Evolutionary conservation across 768 basidiomycete species (phyloP).

Genomic region (Leccinum broughii): DNA sequence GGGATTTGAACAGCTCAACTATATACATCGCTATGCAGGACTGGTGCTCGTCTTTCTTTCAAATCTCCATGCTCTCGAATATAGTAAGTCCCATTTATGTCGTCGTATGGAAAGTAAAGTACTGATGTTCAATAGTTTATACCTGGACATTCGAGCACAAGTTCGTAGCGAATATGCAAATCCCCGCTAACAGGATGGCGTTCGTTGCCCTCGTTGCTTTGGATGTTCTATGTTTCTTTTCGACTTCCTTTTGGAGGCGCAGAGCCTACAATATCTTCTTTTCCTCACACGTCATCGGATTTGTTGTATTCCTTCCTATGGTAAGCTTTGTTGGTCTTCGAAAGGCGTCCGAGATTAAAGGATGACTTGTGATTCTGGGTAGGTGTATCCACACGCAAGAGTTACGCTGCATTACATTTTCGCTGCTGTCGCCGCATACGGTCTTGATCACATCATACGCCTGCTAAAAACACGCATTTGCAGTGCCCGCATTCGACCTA

Average conservation of each 20-base stretch:
- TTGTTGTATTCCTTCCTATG: constrained; percentile 40
- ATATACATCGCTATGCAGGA: constrained; percentile 56
- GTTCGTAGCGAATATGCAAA: constrained; percentile 15
- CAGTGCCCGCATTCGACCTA: constrained; percentile 43
- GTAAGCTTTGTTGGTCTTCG: constrained; percentile 20
- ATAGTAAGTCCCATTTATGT: constrained; percentile 29
- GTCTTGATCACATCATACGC: constrained; percentile 46
- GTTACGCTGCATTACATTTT: constrained; percentile 43
- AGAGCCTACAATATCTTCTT: constrained; percentile 47
- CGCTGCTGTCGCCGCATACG: constrained; percentile 41
- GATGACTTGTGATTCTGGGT: not conserved
- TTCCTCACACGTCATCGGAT: constrained; percentile 42
- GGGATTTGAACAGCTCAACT: constrained; percentile 43
- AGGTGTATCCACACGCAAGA: constrained; percentile 29
- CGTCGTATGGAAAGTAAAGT: not conserved
- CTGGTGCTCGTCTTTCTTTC: constrained; percentile 40
- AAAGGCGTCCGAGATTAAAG: constrained; percentile 9
- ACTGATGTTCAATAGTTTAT: constrained; percentile 25
- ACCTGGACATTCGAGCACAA: constrained; percentile 27
- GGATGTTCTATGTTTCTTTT: constrained; percentile 39
- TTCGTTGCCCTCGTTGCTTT: constrained; percentile 38
- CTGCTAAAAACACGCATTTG: constrained; percentile 46
- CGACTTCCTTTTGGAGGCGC: constrained; percentile 42
- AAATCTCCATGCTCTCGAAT: constrained; percentile 45
- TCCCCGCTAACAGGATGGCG: constrained; percentile 26